These are phyloP conservation scores for Xylariaceae sp. DNA, from an alignment of 2,329 filamentous ascomycete genomes.

Conservation along the genomic window DNA sequence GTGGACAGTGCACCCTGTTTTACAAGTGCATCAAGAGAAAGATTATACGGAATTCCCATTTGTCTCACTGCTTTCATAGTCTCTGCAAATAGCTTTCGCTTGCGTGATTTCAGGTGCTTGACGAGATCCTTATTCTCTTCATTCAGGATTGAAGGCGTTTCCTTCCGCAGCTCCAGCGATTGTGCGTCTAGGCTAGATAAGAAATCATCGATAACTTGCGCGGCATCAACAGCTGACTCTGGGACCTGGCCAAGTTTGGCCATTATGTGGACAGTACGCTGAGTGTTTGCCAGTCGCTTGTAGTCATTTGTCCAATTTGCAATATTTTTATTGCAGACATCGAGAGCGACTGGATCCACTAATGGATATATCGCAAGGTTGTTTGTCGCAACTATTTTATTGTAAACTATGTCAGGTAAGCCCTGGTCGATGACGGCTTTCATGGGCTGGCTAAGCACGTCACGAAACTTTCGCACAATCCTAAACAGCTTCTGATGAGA, in stretches of 20 bases:
- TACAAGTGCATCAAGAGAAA: constrained; percentile 73
- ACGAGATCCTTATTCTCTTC: constrained; percentile 85
- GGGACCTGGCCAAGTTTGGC: constrained; percentile 62
- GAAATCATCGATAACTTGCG: constrained; percentile 69
- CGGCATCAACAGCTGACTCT: constrained; percentile 58
- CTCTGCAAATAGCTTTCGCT: constrained; percentile 88
- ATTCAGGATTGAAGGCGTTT: constrained; percentile 79
- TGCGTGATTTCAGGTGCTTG: constrained; percentile 88
- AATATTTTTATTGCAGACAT: constrained; percentile 44
- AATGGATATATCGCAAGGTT: constrained; percentile 35
- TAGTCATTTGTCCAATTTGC: constrained; percentile 53
- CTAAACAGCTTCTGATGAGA: constrained; percentile 94
- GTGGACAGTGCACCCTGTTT: constrained; percentile 74
- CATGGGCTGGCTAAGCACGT: constrained; percentile 77
- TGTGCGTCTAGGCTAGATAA: constrained; percentile 70
- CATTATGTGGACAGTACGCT: constrained; percentile 78
- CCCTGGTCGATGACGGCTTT: constrained; percentile 66
- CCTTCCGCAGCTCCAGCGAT: constrained; percentile 77
- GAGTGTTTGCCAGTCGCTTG: constrained; percentile 73
- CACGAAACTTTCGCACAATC: constrained; percentile 87
- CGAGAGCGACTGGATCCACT: constrained; percentile 44
- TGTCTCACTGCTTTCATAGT: constrained; percentile 80
- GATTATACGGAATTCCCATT: constrained; percentile 89
- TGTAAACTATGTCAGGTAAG: constrained; percentile 56
- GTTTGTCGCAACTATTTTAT: constrained; percentile 15